Conservation (phyloP, 1,284 basidiomycete genomes). For the Malassezia sympodialis region DNA sequence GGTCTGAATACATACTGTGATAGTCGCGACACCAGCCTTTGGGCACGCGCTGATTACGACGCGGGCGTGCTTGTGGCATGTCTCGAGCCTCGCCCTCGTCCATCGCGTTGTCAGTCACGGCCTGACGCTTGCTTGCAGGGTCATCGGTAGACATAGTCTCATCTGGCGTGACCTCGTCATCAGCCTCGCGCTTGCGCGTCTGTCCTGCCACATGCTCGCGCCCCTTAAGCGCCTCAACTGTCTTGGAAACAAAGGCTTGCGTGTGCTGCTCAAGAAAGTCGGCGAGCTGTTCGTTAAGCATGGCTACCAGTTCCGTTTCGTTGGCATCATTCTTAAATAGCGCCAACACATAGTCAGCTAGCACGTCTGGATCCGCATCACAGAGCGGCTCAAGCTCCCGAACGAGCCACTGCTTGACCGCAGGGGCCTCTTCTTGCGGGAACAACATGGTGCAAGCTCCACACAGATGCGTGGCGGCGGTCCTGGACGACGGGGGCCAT, state of each 20-base stretch:
- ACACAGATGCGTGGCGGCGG: slow-evolving; percentile 3
- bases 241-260: slow-evolving; percentile 64
- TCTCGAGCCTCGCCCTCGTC: slow-evolving; percentile 7
- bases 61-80: background rate
- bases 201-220: slow-evolving; percentile 18
- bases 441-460: slow-evolving; percentile 13
- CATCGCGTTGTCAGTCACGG: background rate
- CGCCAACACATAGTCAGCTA: slow-evolving; percentile 90
- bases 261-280: slow-evolving; percentile 90
- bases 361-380: slow-evolving; percentile 85
- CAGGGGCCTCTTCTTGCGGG: slow-evolving; percentile 14
- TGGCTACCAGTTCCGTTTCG: slow-evolving; percentile 69
- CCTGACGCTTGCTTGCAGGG: slow-evolving; percentile 9
- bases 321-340: slow-evolving; percentile 77
- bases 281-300: slow-evolving; percentile 65
- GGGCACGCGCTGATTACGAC: slow-evolving; percentile 1
- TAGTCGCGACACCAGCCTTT: slow-evolving; percentile 43
- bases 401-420: slow-evolving; percentile 16
- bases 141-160: background rate
- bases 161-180: background rate
- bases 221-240: slow-evolving; percentile 60
- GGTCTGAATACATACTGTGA: slow-evolving; percentile 22
- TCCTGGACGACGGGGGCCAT: background rate
- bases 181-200: slow-evolving; percentile 10
- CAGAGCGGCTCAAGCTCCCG: slow-evolving; percentile 51